A percentile compares a stretch with the other conserved stretches of the same genome.
Conservation (phyloP, 2,329 filamentous ascomycete species). For the Colletotrichum noveboracense region DNA sequence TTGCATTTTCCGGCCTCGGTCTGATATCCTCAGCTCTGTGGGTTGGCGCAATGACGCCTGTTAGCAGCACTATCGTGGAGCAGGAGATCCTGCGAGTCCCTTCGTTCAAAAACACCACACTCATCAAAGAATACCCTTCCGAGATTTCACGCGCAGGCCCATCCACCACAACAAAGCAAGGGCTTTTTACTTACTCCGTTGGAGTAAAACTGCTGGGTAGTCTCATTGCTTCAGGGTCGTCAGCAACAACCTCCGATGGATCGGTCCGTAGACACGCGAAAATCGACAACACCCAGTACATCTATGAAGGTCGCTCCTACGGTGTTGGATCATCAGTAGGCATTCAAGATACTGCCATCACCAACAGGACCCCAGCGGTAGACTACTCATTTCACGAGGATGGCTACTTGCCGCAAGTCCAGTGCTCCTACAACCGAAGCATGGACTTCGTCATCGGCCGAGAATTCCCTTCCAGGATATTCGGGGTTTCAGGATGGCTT, state of each 20-base stretch:
- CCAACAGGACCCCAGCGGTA: not conserved
- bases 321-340: conserved; percentile 31
- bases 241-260: conserved; percentile 25
- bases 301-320: conserved; percentile 31
- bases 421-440: conserved; percentile 39
- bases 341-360: conserved; percentile 16
- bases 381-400: conserved; percentile 36
- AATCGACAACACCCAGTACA: conserved; percentile 28
- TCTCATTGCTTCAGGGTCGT: conserved; percentile 25
- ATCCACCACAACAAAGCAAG: conserved; percentile 20
- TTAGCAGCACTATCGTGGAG: conserved; percentile 13
- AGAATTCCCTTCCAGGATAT: conserved; percentile 8
- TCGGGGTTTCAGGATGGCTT: not conserved
- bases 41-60: conserved; percentile 28
- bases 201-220: conserved; percentile 26
- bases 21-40: conserved; percentile 18
- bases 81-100: conserved; percentile 24
- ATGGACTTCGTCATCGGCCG: conserved; percentile 30
- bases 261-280: conserved; percentile 26
- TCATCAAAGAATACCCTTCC: conserved; percentile 28
- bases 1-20: not conserved
- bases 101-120: conserved; percentile 21
- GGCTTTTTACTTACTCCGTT: conserved; percentile 29
- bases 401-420: conserved; percentile 36
- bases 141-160: conserved; percentile 22